phyloP scores from a whole-genome alignment of 768 basidiomycete genomes.

The Suillus hirtellus region DNA sequence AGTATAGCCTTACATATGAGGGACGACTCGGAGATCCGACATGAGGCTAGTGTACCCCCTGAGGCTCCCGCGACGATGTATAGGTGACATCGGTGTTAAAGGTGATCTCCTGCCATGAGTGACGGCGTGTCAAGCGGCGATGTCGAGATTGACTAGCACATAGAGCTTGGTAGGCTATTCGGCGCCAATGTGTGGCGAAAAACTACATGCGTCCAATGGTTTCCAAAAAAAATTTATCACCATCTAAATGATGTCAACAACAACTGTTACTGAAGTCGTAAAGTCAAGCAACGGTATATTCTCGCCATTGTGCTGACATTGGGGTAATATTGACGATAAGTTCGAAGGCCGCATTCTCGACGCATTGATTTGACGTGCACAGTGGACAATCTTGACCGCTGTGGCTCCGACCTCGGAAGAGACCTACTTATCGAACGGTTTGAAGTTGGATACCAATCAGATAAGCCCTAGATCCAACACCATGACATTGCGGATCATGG shows the following conservation, averaged over 20 bases:
- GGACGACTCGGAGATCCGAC: background rate
- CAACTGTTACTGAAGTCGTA: background rate
- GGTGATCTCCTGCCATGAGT: background rate
- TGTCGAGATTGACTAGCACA: background rate
- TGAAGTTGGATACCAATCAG: background rate
- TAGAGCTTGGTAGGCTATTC: background rate
- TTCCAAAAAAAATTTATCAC: background rate
- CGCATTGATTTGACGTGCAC: background rate
- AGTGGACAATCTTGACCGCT: background rate
- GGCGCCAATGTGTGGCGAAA: background rate
- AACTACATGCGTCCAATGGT: too few species aligned
- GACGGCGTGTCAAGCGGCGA: background rate
- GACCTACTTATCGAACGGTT: background rate
- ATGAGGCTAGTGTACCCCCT: background rate
- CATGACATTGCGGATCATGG: background rate
- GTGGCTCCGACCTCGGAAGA: background rate
- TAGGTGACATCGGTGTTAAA: background rate
- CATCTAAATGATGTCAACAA: background rate
- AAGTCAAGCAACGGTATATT: background rate
- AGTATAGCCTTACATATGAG: background rate
- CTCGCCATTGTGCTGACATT: background rate
- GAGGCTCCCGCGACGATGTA: slow-evolving; percentile 1
- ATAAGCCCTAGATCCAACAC: background rate
- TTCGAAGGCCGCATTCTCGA: background rate
- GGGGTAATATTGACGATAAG: background rate